Evolutionary conservation across 441 rosid species (phyloP), one percentile per base, ranked within the genome.

Genomic region (Populus hybrid): DNA sequence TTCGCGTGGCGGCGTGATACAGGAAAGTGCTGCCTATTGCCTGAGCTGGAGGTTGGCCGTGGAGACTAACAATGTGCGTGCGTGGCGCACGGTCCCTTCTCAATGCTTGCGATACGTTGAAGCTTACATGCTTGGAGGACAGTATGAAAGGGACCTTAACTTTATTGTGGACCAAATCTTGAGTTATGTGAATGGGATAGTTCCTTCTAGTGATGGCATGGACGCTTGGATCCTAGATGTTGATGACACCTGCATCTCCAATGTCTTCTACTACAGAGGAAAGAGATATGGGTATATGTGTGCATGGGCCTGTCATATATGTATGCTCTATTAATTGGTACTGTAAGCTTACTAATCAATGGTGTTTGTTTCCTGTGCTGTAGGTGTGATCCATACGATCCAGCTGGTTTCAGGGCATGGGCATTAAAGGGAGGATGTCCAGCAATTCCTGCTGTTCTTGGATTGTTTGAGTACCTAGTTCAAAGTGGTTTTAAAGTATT

Each of bases 171-270:
- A 89, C 2, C 91, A 92, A 68, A 83, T 92, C 4, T 5, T 64
- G 36, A 77, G 81, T 50, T 92, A 93, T 67, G 88, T 83, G 11
- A 26, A 72, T 18, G 85, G 73, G 46, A 77, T 91, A 20, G 72
- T 23, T 10, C 26, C 85, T 16, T 77, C 84, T 8, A 77, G 38
- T 6, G 95, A 92, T 74, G 93, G 93, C 65, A 35, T 83, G 88
- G 97, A 95, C 63, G 97, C 97, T 38, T 95, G 98, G 97, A 83
- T 95, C 81, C 85, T 95, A 14, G 99, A 95, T 42, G 83, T 95
- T 68, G 98, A 95, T 72, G 99, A 95, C 74, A 95, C 99, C 20
- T 92, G 97, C 90, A 67, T 95, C 80, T 92, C 98, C 24, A 95
- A 95, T 72, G 75, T 89, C 78, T 81, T 86, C 57, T 93, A 89